Base-by-base conservation (phyloP, 306 rosid species). In the Datisca glomerata region DNA sequence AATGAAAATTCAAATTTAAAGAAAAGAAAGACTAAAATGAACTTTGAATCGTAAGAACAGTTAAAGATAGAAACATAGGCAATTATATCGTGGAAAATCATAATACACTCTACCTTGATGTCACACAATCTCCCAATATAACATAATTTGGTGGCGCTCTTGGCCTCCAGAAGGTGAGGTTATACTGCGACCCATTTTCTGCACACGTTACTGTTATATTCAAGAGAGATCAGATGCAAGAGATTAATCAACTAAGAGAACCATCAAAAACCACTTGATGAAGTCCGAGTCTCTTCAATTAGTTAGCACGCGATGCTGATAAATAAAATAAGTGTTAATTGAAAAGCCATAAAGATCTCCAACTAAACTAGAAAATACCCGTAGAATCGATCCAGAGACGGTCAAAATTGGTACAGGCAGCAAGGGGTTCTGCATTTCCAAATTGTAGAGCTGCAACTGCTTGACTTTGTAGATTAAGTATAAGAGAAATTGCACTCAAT, bases 151-250 rank as follows among this genome's bases (percentile, higher is more conserved):
- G 61, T 19, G 95, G 95, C 60, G 98, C 84, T 53, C 48, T 79
- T 42, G 98, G 86, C 69, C 98, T 83, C 98, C 98, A 89, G 65
- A 84, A 78, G 37, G 95, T 84, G 38, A 89, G 68, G 54, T 71
- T 76, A 65, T 49, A 63, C 42, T 53, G 43, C 37, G 78, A 57
- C 40, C 72, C 83, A 60, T 70, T 65, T 65, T 65, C 98, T 89
- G 75, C 62, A 66, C 1, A 38, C 6, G 23, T 21, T 8, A 15
- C 6, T 22, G 21, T 36, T 34, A 29, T 16, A 36, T 32, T 15
- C 27, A 18, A 55, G 36, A 21, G 19, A 20, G 28, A 54, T 43
- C 22, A 23, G 43, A 65, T 46, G 3, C 23, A 37, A 10, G 47
- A 60, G 34, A 25, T 40, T 47, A 43, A 45, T 36, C 4, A 51